Evolutionary conservation across 495 filamentous ascomycete genomes (phyloP), one percentile per base, ranked within the genome.

Genomic region (Letharia lupina): DNA sequence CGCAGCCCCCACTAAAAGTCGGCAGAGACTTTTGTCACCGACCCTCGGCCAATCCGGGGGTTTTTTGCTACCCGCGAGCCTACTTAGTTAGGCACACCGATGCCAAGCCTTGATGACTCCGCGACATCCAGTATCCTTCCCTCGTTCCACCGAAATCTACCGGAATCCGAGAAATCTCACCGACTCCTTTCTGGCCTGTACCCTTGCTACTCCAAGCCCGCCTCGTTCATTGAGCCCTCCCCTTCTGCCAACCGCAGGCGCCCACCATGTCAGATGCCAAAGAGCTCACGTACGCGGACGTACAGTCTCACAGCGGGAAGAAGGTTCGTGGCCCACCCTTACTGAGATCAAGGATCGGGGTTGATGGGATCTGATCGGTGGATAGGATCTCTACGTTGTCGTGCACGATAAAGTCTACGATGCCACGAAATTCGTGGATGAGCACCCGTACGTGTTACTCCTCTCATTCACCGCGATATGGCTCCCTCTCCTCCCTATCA

Each of bases 381-480:
- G 33, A 60, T 65, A 73, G 85, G 91, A 98, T 75, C 83, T 96
- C 59, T 95, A 84, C 80, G 70, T 97, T 68, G 88, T 97, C 65
- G 83, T 98, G 72, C 91, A 98, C 82, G 93, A 97, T 77, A 93
- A 95, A 81, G 88, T 99, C 77, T 99, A 97, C 84, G 87, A 96
- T 75, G 76, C 82, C 70, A 83, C 84, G 69, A 89, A 84, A 74
- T 99, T 99, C 80, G 82, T 98, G 65, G 93, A 98, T 76, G 95
- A 99, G 86, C 95, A 99, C 80, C 95, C 95, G 93, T 98, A 91
- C 78, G 94, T 93, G 41, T 57, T 60, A 65, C 61, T 50, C 62
- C 65, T 65, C 31, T 54, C 28, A 54, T 44, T 58, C 18, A 31
- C 37, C 10, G 18, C 31, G 15, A 8, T 18, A 33, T 4, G 42